Evolutionary conservation across 495 filamentous ascomycete genomes (phyloP).

Genomic region (Penicillium diatomitis): DNA sequence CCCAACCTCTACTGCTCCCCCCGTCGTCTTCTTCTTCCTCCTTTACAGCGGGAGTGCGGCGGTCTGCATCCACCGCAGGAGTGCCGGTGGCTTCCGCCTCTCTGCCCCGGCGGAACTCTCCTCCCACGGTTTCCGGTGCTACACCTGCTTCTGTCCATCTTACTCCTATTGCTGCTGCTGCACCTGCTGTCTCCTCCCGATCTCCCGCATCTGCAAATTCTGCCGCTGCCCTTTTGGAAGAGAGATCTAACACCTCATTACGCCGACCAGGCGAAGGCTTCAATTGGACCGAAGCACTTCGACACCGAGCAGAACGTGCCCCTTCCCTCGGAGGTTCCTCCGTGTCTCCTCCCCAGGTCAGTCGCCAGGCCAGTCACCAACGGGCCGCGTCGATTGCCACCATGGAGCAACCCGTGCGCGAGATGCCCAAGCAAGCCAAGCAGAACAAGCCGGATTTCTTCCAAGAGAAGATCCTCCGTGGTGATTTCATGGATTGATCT

Average conservation of each 20-base stretch:
- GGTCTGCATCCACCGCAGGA: slow-evolving; percentile 13
- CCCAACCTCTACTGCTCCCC: slow-evolving; percentile 2
- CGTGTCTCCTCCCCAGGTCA: slow-evolving; percentile 23
- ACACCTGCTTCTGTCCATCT: too few species aligned
- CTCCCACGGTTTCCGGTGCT: neutral
- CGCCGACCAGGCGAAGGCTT: slow-evolving; percentile 75
- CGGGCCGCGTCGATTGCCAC: slow-evolving; percentile 55
- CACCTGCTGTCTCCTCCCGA: neutral
- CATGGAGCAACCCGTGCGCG: slow-evolving; percentile 58
- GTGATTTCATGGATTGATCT: slow-evolving; percentile 89
- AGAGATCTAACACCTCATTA: slow-evolving; percentile 35
- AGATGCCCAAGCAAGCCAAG: slow-evolving; percentile 58
- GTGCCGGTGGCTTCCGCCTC: neutral
- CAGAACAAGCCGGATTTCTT: slow-evolving; percentile 77
- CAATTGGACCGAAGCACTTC: slow-evolving; percentile 92
- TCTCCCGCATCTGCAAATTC: slow-evolving; percentile 31
- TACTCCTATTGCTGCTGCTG: too few species aligned
- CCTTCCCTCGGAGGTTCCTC: slow-evolving; percentile 46
- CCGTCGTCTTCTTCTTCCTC: slow-evolving; percentile 3
- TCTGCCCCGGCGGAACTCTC: neutral
- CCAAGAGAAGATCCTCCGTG: slow-evolving; percentile 92
- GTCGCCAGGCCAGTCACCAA: slow-evolving; percentile 30
- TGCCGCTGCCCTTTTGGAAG: slow-evolving; percentile 28
- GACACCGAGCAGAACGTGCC: slow-evolving; percentile 74
- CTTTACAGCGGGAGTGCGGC: slow-evolving; percentile 13